Conservation (phyloP, 2,329 filamentous ascomycete genomes). For the Trichoderma sp. region DNA sequence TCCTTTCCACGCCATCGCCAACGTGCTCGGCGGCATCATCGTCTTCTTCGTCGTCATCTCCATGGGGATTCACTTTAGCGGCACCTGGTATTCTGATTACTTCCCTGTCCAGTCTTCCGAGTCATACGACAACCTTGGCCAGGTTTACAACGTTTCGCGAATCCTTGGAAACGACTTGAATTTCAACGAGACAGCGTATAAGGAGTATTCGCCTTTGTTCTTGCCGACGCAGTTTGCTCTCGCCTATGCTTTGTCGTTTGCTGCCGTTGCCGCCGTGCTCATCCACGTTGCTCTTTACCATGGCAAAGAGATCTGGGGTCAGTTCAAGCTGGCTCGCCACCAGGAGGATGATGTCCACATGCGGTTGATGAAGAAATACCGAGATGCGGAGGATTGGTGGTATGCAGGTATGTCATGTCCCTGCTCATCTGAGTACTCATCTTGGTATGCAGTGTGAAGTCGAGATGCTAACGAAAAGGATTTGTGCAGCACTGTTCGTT, state of each 20-base stretch:
- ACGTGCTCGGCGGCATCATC: constrained; percentile 51
- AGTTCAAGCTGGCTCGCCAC: constrained; percentile 52
- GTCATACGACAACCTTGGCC: constrained; percentile 63
- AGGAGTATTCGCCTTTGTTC: constrained; percentile 63
- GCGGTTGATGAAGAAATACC: constrained; percentile 60
- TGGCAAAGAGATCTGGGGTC: constrained; percentile 52
- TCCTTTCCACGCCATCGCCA: constrained; percentile 54
- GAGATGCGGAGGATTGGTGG: constrained; percentile 59
- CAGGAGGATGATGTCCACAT: constrained; percentile 60
- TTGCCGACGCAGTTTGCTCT: constrained; percentile 60
- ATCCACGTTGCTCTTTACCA: constrained; percentile 56
- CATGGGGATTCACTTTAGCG: constrained; percentile 57
- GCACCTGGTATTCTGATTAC: constrained; percentile 56
- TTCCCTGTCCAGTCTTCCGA: constrained; percentile 59
- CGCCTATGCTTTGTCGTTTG: constrained; percentile 63
- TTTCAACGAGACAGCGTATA: constrained; percentile 61
- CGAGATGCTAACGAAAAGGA: constrained; percentile 7
- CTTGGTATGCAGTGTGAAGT: no score
- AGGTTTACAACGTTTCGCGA: constrained; percentile 56
- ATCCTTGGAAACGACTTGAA: constrained; percentile 55
- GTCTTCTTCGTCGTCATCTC: constrained; percentile 57
- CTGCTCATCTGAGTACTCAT: constrained; percentile 20
- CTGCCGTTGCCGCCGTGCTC: constrained; percentile 61
- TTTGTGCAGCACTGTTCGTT: constrained; percentile 42
- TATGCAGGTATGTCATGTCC: constrained; percentile 47